Evolutionary conservation across 106 monocot genomes (phyloP).

Genomic region (Acorus calamus): DNA sequence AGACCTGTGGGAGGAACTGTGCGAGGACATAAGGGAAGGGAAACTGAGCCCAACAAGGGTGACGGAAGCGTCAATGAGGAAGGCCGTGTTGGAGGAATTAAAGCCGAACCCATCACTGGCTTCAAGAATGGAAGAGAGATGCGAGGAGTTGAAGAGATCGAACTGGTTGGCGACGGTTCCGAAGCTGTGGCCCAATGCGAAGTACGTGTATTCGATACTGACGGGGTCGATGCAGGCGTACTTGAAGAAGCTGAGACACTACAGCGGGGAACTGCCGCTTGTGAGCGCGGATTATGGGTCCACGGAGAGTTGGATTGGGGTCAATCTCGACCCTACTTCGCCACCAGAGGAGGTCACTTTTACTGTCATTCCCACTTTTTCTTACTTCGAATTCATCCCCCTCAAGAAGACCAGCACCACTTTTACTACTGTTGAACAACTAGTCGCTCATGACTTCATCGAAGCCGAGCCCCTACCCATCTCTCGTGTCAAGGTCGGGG

Average conservation of each 20-base stretch:
- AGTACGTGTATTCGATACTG: conserved; percentile 52
- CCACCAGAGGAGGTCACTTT: conserved; percentile 38
- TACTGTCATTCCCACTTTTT: conserved; percentile 34
- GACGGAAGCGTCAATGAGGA: conserved; percentile 22
- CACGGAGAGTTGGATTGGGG: conserved; percentile 59
- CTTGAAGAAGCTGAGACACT: conserved; percentile 43
- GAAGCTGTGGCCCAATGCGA: conserved; percentile 51
- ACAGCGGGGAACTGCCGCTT: conserved; percentile 32
- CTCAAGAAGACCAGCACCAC: conserved; percentile 8
- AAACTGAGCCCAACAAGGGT: conserved; percentile 14
- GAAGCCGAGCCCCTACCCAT: conserved; percentile 32
- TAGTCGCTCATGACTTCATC: conserved; percentile 13
- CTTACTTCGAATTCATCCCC: conserved; percentile 59
- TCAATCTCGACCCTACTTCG: conserved; percentile 30
- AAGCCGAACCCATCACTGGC: conserved; percentile 22
- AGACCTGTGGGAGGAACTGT: conserved; percentile 41
- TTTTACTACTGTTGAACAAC: background rate
- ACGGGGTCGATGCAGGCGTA: conserved; percentile 60
- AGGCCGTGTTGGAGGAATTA: conserved; percentile 10
- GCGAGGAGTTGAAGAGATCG: conserved; percentile 12
- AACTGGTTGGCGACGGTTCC: conserved; percentile 31
- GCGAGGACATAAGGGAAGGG: conserved; percentile 29
- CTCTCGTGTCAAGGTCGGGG: conserved; percentile 20
- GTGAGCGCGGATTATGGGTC: conserved; percentile 55
- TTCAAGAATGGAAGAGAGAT: conserved; percentile 7